phyloP scores from a whole-genome alignment of 2,329 filamentous ascomycete species.

The Chaetomium sp. region DNA sequence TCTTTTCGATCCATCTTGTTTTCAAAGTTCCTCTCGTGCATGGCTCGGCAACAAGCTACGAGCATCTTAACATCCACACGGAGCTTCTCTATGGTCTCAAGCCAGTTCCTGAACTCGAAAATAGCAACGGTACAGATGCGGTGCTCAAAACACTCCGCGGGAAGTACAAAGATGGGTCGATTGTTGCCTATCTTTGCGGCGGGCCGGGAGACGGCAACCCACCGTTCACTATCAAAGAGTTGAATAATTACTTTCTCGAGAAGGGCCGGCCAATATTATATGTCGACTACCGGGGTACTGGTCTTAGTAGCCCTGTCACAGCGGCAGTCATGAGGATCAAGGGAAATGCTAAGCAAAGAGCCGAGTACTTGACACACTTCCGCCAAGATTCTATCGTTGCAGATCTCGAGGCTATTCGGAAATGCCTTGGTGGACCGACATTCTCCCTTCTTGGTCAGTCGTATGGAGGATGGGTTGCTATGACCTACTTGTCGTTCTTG shows the following conservation, averaged over 20 bases:
- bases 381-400: constrained; percentile 67
- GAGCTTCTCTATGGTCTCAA: too few relatives aligned
- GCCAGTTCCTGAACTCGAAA: too few relatives aligned
- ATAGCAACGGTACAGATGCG: too few relatives aligned
- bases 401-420: constrained; percentile 65
- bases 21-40: too few relatives aligned
- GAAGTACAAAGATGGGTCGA: too few relatives aligned
- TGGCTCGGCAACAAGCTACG: too few relatives aligned
- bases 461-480: constrained; percentile 67
- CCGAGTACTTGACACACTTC: constrained; percentile 59
- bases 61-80: too few relatives aligned
- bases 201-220: constrained; percentile 55
- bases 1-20: too few relatives aligned
- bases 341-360: constrained; percentile 33
- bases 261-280: constrained; percentile 62
- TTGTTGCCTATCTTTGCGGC: constrained; percentile 52
- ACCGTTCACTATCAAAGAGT: constrained; percentile 22
- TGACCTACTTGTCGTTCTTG: constrained; percentile 62
- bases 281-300: constrained; percentile 67
- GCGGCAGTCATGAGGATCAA: constrained; percentile 42
- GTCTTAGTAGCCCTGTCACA: constrained; percentile 56
- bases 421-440: constrained; percentile 54
- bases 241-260: constrained; percentile 54
- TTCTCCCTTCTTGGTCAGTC: constrained; percentile 67
- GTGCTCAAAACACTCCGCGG: too few relatives aligned